Percentiles rank a stretch among this genome's conserved stretches.
These are phyloP conservation scores for Insectozyma bohioensis DNA, from an alignment of 1,139 yeast species.

Conservation along the genomic window DNA sequence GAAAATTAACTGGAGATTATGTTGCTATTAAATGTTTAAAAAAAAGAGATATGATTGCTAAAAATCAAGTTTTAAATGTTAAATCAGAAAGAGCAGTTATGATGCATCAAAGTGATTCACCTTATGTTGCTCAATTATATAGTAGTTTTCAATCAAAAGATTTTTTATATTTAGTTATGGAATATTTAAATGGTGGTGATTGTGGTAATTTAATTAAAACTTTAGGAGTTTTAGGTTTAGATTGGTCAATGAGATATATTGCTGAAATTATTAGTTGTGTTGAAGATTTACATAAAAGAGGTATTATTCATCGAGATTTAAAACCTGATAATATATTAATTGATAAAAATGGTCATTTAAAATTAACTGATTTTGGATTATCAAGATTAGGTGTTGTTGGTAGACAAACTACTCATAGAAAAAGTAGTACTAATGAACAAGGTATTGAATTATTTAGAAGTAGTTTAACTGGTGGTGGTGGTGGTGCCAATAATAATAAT, in stretches of 20 bases:
- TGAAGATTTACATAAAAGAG: slow-evolving; percentile 81
- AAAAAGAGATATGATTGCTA: slow-evolving; percentile 94
- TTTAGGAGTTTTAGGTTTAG: slow-evolving; percentile 77
- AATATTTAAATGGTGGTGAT: slow-evolving; percentile 94
- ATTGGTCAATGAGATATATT: slow-evolving; percentile 84
- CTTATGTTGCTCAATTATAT: slow-evolving; percentile 87
- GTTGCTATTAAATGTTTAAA: slow-evolving; percentile 94
- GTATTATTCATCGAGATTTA: slow-evolving; percentile 90
- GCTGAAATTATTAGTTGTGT: slow-evolving; percentile 93
- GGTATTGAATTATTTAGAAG: slow-evolving; percentile 44
- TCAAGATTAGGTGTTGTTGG: slow-evolving; percentile 87
- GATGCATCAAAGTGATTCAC: slow-evolving; percentile 95
- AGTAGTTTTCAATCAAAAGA: slow-evolving; percentile 89
- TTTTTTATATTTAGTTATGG: slow-evolving; percentile 91
- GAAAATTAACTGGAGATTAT: slow-evolving; percentile 87
- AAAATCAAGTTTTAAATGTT: slow-evolving; percentile 93
- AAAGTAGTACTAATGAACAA: slow-evolving; percentile 47
- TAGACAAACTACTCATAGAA: slow-evolving; percentile 59
- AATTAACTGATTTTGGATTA: slow-evolving; percentile 92
- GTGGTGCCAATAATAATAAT: too few species aligned
- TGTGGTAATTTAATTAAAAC: slow-evolving; percentile 82
- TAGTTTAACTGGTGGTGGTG: slow-evolving; percentile 17
- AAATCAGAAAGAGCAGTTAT: slow-evolving; percentile 93
- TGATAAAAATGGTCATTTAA: slow-evolving; percentile 83
- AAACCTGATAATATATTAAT: slow-evolving; percentile 93